Conservation (phyloP, 768 basidiomycete species). For the Russula vinacea region DNA sequence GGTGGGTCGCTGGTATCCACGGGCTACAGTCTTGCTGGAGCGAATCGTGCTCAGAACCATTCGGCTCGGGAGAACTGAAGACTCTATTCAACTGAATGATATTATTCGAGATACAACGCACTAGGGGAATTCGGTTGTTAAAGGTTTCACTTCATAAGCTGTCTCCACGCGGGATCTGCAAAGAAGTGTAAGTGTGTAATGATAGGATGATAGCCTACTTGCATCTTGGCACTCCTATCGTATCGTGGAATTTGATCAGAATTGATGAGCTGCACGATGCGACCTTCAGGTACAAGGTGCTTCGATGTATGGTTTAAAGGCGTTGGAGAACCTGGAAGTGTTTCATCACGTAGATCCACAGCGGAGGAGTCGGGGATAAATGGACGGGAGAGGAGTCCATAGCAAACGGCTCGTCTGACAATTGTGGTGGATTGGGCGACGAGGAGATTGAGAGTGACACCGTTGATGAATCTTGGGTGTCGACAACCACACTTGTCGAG, state of each 20-base stretch:
- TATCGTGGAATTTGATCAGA: slow-evolving; percentile 24
- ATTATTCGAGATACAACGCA: neutral
- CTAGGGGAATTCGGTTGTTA: slow-evolving; percentile 7
- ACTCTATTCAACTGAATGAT: neutral
- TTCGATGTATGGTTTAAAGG: neutral
- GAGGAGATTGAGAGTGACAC: neutral
- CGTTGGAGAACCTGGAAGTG: no score
- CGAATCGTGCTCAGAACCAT: no score
- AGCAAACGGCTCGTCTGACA: neutral
- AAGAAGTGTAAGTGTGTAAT: neutral
- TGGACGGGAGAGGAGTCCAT: neutral
- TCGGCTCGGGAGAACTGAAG: no score
- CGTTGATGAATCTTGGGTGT: slow-evolving; percentile 5
- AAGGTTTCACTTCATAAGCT: neutral
- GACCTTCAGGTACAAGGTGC: slow-evolving; percentile 1
- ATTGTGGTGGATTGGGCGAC: no score
- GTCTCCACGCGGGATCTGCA: slow-evolving; percentile 7
- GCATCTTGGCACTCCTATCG: neutral
- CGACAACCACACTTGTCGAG: neutral
- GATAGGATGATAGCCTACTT: neutral
- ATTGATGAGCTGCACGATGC: neutral
- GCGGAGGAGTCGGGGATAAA: neutral
- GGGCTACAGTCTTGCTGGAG: neutral
- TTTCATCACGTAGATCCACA: neutral
- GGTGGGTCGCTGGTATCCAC: slow-evolving; percentile 52